phyloP scores from a whole-genome alignment of 2,329 filamentous ascomycete genomes.

The Mycogone perniciosa region DNA sequence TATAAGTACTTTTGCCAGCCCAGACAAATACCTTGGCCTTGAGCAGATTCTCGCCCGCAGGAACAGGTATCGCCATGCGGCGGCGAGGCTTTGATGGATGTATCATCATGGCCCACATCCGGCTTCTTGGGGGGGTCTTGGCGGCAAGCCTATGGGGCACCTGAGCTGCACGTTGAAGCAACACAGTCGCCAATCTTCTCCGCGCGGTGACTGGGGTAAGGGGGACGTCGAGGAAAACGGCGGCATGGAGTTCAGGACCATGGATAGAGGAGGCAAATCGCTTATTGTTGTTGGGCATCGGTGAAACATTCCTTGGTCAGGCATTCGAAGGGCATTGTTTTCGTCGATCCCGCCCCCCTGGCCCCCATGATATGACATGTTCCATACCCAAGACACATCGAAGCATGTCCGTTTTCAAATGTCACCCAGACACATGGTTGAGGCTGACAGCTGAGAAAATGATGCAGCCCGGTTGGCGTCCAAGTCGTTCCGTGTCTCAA shows the following conservation, averaged over 20 bases:
- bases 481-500: no score
- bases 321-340: no score
- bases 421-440: neutral
- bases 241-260: no score
- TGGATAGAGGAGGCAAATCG: neutral
- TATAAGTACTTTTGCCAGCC: slow-evolving; percentile 5
- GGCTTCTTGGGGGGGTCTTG: slow-evolving; percentile 1
- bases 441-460: no score
- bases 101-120: neutral
- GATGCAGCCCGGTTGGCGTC: no score
- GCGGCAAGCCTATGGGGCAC: neutral
- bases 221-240: neutral
- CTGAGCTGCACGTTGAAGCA: neutral
- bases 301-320: no score
- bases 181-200: neutral
- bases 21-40: neutral
- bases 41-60: neutral
- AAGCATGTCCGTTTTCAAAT: neutral
- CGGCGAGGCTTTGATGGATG: neutral
- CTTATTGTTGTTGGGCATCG: neutral
- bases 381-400: no score
- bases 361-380: no score
- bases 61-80: neutral
- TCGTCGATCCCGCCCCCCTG: no score
- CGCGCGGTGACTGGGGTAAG: neutral